phyloP scores from a whole-genome alignment of 805 yeast species.

The Saturnispora kantuleensis region DNA sequence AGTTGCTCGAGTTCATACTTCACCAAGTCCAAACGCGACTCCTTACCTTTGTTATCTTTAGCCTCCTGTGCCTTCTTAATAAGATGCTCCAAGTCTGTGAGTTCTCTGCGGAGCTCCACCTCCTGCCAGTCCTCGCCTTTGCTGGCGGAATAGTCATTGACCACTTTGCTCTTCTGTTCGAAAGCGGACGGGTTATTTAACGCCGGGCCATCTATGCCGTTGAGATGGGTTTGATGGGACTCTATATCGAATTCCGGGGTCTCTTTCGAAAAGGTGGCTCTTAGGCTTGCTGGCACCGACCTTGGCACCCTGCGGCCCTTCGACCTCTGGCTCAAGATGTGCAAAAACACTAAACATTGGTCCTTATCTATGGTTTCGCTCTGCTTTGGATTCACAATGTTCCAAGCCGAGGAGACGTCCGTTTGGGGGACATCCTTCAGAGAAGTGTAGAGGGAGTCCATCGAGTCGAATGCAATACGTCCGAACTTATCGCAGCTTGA shows the following conservation, averaged over 20 bases:
- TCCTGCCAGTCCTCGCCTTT: constrained; percentile 91
- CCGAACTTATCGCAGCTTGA: constrained; percentile 73
- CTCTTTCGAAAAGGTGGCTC: constrained; percentile 87
- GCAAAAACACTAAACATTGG: constrained; percentile 81
- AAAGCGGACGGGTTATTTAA: background rate
- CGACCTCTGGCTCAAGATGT: constrained; percentile 78
- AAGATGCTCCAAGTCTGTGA: constrained; percentile 63
- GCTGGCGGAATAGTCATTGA: constrained; percentile 59
- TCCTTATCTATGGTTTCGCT: constrained; percentile 86
- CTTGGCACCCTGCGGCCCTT: constrained; percentile 79
- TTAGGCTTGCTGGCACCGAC: constrained; percentile 85
- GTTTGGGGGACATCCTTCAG: constrained; percentile 67
- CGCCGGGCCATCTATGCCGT: constrained; percentile 1
- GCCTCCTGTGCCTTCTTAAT: constrained; percentile 47
- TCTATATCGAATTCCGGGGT: constrained; percentile 61
- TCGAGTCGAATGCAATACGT: constrained; percentile 62
- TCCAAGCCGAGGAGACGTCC: constrained; percentile 89
- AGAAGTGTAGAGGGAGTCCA: constrained; percentile 58
- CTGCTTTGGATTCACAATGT: constrained; percentile 83
- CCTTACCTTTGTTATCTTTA: constrained; percentile 27
- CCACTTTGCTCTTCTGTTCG: constrained; percentile 29
- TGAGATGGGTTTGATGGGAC: constrained; percentile 40
- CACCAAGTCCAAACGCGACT: constrained; percentile 23
- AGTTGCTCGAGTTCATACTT: constrained; percentile 72
- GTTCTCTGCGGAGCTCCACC: constrained; percentile 69